Conservation (phyloP, 1,284 basidiomycete species). For the Sanghuangporus weigelae region DNA sequence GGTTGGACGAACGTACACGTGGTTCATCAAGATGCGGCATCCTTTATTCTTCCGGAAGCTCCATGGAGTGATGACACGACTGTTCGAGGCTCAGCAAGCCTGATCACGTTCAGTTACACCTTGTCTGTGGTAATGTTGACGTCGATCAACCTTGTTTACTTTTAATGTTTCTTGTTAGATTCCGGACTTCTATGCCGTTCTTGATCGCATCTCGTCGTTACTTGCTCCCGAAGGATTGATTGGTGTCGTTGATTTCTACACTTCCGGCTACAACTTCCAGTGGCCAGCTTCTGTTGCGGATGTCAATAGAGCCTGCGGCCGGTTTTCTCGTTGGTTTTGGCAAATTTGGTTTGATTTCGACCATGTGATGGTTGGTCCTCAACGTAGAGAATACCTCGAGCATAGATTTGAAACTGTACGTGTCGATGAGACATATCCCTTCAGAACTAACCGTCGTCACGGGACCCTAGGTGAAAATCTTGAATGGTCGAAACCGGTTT, state of each 20-base stretch:
- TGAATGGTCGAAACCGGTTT: slow-evolving; percentile 73
- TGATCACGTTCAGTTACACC: slow-evolving; percentile 62
- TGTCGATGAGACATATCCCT: not conserved
- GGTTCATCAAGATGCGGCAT: slow-evolving; percentile 70
- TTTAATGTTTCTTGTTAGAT: slow-evolving; percentile 39
- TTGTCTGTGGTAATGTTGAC: not conserved
- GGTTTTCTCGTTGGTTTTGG: slow-evolving; percentile 80
- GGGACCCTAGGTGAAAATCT: slow-evolving; percentile 46
- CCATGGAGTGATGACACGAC: slow-evolving; percentile 40
- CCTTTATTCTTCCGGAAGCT: slow-evolving; percentile 55
- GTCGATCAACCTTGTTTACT: not conserved
- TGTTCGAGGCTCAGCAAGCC: slow-evolving; percentile 50
- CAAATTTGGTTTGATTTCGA: slow-evolving; percentile 61
- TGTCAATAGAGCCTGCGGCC: slow-evolving; percentile 62
- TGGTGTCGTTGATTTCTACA: slow-evolving; percentile 79
- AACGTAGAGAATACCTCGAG: slow-evolving; percentile 71
- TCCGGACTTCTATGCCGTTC: slow-evolving; percentile 62
- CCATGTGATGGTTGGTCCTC: slow-evolving; percentile 68
- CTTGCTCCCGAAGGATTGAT: slow-evolving; percentile 66
- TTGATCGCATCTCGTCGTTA: slow-evolving; percentile 69
- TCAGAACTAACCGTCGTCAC: not conserved
- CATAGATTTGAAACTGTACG: slow-evolving; percentile 72
- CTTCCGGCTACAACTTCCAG: slow-evolving; percentile 46
- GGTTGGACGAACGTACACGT: slow-evolving; percentile 77
- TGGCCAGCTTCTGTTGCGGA: slow-evolving; percentile 59